These are phyloP conservation scores for Mikania micrantha DNA, from an alignment of 129 eudicot species.

Conservation along the genomic window DNA sequence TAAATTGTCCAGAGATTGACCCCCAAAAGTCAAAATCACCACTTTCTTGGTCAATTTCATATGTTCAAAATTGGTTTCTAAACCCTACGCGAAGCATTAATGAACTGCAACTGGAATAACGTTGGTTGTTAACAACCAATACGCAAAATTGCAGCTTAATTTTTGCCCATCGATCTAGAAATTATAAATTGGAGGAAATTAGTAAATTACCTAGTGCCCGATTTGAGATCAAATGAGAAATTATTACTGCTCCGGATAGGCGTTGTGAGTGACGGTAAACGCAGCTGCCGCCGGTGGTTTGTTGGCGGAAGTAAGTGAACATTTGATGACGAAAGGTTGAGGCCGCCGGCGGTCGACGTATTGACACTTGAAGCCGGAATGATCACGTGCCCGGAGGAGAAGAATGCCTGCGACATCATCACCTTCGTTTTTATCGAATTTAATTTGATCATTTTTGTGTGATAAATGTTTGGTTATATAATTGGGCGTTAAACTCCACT, in stretches of 20 bases:
- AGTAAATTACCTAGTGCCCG: slow-evolving; percentile 55
- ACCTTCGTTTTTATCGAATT: slow-evolving; percentile 18
- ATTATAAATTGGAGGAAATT: not conserved
- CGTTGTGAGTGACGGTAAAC: slow-evolving; percentile 18
- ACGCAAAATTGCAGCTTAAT: not conserved
- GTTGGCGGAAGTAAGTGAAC: slow-evolving; percentile 14
- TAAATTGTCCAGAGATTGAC: not conserved
- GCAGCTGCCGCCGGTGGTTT: slow-evolving; percentile 19
- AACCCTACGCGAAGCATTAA: not conserved
- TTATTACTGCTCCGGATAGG: slow-evolving; percentile 30
- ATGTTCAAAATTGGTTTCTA: not conserved
- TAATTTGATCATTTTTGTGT: not conserved
- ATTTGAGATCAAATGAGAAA: slow-evolving; percentile 40
- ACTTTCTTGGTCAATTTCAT: not conserved
- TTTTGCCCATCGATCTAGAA: not conserved
- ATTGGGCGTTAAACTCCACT: too few species aligned
- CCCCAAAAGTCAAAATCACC: not conserved
- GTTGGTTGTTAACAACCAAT: not conserved
- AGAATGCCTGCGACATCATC: slow-evolving; percentile 27
- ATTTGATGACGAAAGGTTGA: slow-evolving; percentile 12
- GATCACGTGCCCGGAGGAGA: slow-evolving; percentile 16
- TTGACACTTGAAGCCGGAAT: slow-evolving; percentile 23
- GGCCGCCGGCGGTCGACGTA: slow-evolving; percentile 10
- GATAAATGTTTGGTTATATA: too few species aligned
- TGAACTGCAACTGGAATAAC: not conserved